Evolutionary conservation across 108 stramenopile genomes (phyloP).

Genomic region (Cyclostephanos invisitatus): DNA sequence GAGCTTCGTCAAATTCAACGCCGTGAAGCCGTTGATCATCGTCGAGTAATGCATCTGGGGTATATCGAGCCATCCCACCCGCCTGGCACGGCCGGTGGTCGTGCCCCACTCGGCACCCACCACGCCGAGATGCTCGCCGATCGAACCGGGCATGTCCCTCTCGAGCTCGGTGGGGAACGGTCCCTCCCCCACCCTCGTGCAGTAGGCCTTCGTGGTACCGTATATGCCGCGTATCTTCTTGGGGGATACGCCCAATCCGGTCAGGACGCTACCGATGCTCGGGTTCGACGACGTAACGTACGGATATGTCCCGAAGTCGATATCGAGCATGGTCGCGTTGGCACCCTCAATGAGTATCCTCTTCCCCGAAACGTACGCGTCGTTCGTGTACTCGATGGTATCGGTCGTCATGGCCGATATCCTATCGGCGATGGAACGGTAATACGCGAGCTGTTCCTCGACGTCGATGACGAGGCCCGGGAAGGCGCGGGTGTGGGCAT

Average conservation of each 20-base stretch:
- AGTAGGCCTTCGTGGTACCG: slow-evolving; percentile 99
- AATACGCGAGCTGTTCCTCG: slow-evolving; percentile 86
- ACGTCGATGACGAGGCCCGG: slow-evolving; percentile 90
- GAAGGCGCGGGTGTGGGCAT: slow-evolving; percentile 63
- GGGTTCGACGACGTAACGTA: slow-evolving; percentile 98
- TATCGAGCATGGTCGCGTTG: slow-evolving; percentile 99
- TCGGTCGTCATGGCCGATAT: slow-evolving; percentile 85
- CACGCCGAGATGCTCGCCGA: slow-evolving; percentile 81
- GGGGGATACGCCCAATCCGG: slow-evolving; percentile 97
- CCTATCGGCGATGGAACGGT: slow-evolving; percentile 73
- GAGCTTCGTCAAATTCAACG: slow-evolving; percentile 97
- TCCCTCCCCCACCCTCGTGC: slow-evolving; percentile 99
- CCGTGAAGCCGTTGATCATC: slow-evolving; percentile 95
- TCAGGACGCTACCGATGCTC: slow-evolving; percentile 93
- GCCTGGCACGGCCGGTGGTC: slow-evolving; percentile 92
- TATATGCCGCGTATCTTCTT: slow-evolving; percentile 90
- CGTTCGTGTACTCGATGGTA: slow-evolving; percentile 90
- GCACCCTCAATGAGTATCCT: slow-evolving; percentile 98
- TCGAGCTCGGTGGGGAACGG: slow-evolving; percentile 98
- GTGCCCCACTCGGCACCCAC: slow-evolving; percentile 98
- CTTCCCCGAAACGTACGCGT: slow-evolving; percentile 84
- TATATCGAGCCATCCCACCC: slow-evolving; percentile 98
- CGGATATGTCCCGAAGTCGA: slow-evolving; percentile 99
- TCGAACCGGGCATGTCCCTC: slow-evolving; percentile 49
- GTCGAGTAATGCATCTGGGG: slow-evolving; percentile 95